These are phyloP conservation scores for Diversispora eburnea DNA, from an alignment of 192 early-diverging fungal species.

Conservation along the genomic window DNA sequence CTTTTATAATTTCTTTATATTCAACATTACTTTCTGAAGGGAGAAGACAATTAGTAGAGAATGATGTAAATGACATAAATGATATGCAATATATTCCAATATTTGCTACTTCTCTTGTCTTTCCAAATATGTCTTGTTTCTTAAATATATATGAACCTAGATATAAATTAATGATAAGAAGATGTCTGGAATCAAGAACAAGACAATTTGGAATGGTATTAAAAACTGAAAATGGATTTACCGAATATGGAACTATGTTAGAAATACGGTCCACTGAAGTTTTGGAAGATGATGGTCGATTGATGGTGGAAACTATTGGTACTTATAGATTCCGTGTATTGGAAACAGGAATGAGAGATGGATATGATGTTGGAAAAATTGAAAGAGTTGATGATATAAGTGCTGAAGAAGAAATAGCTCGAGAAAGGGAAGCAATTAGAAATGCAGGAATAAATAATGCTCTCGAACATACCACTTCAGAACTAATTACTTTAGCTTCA, in stretches of 20 bases:
- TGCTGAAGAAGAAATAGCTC: conserved; percentile 35
- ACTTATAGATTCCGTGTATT: conserved; percentile 43
- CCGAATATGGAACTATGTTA: conserved; percentile 50
- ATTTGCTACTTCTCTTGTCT: conserved; percentile 53
- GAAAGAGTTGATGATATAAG: conserved; percentile 49
- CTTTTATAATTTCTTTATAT: conserved; percentile 9
- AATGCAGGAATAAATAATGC: conserved; percentile 22
- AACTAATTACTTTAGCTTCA: conserved; percentile 35
- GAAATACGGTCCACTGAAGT: conserved; percentile 42
- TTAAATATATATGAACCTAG: conserved; percentile 65
- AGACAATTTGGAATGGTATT: conserved; percentile 55
- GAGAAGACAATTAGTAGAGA: conserved; percentile 14
- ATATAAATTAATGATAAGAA: conserved; percentile 58
- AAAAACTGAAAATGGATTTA: conserved; percentile 16
- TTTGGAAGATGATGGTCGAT: conserved; percentile 49
- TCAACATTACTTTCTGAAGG: conserved; percentile 7
- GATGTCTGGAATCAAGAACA: conserved; percentile 41
- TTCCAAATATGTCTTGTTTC: conserved; percentile 56
- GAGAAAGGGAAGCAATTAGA: conserved; percentile 24
- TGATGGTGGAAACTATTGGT: conserved; percentile 50
- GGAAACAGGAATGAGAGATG: conserved; percentile 39
- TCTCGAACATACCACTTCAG: conserved; percentile 28
- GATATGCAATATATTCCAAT: conserved; percentile 48
- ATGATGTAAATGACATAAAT: conserved; percentile 32
- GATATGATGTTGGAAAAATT: conserved; percentile 46